These are phyloP conservation scores for Chlorella sp. DNA, from an alignment of 139 green algal genomes.

Conservation along the genomic window DNA sequence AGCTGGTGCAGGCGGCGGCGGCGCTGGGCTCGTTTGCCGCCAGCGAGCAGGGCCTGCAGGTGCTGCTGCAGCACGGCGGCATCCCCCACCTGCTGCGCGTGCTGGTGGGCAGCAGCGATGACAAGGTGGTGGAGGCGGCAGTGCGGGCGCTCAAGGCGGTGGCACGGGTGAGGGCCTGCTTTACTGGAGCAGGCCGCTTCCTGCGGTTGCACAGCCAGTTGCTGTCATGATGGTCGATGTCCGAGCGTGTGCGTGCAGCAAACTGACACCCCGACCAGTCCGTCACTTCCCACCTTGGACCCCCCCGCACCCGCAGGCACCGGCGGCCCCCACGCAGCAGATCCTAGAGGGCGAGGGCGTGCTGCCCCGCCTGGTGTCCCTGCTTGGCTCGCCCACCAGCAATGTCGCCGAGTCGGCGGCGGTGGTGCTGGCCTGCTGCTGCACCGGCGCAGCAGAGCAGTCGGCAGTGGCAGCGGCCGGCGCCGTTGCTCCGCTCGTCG, in stretches of 20 bases:
- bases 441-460: constrained; percentile 34
- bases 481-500: constrained; percentile 48
- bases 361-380: constrained; percentile 53
- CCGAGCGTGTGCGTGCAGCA: no score
- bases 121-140: constrained; percentile 64
- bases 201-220: no score
- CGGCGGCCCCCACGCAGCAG: constrained; percentile 27
- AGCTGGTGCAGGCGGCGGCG: constrained; percentile 57
- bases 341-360: constrained; percentile 29
- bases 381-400: constrained; percentile 42
- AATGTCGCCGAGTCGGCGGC: constrained; percentile 54
- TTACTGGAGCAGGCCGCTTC: no score
- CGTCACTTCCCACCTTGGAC: not conserved
- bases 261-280: no score
- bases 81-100: constrained; percentile 64
- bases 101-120: constrained; percentile 48
- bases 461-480: constrained; percentile 16
- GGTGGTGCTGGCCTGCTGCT: constrained; percentile 62
- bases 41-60: constrained; percentile 26
- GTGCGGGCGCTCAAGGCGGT: constrained; percentile 69
- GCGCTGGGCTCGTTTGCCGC: constrained; percentile 43
- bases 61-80: constrained; percentile 62
- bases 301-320: constrained; percentile 30
- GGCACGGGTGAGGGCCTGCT: constrained; percentile 31
- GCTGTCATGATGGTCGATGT: no score